phyloP scores from a whole-genome alignment of 176 grass and related monocot genomes.

The Eragrostis curvula region DNA sequence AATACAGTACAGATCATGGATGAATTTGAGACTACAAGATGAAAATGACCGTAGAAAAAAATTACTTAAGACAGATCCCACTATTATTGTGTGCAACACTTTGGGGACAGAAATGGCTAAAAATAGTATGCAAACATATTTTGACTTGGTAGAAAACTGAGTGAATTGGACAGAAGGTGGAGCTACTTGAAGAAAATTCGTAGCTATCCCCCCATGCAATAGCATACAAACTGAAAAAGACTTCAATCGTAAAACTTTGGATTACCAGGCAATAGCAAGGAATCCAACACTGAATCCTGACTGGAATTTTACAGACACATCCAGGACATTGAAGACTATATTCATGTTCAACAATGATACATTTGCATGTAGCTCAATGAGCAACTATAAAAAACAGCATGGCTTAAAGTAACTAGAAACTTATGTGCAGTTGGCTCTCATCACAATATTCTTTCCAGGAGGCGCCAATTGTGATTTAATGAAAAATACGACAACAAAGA shows the following conservation, averaged over 20 bases:
- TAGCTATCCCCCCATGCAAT: conserved; percentile 6
- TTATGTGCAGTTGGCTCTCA: conserved; percentile 3
- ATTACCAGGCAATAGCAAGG: neutral
- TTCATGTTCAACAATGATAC: conserved; percentile 2
- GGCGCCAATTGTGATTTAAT: neutral
- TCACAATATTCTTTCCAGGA: neutral
- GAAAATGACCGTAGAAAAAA: neutral
- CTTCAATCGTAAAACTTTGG: neutral
- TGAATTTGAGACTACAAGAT: conserved; percentile 18
- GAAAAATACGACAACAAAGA: neutral
- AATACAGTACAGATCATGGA: neutral
- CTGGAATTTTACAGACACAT: conserved; percentile 20
- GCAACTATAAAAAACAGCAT: conserved; percentile 27
- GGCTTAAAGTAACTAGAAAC: neutral
- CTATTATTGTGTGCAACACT: conserved; percentile 13
- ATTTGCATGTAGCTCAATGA: conserved; percentile 14
- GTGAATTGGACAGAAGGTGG: conserved; percentile 15
- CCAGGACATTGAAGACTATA: conserved; percentile 5
- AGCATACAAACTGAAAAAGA: conserved; percentile 20
- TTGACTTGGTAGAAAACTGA: no score
- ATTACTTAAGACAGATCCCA: neutral
- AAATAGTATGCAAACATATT: neutral
- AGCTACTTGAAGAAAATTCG: conserved; percentile 3
- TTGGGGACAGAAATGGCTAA: neutral
- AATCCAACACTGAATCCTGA: neutral